Conservation (phyloP, 2,329 filamentous ascomycete genomes). For the Sporothrix dimorphospora region DNA sequence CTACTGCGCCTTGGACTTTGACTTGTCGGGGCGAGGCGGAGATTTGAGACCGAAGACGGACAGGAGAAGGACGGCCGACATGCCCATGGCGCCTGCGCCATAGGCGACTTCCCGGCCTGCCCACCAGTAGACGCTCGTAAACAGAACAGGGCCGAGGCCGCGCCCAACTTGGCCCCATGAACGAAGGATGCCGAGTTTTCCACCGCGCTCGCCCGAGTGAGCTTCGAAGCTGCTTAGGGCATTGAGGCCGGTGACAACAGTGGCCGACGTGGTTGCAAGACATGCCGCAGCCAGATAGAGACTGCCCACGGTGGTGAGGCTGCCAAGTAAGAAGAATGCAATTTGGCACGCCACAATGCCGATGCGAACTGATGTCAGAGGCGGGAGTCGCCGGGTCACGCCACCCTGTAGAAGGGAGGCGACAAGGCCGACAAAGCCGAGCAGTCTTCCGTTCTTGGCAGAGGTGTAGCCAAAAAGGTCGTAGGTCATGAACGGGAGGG, state of each 20-base stretch:
- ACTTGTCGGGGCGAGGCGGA: conserved; percentile 49
- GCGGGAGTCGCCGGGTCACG: conserved; percentile 83
- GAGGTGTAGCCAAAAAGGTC: conserved; percentile 86
- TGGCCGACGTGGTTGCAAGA: conserved; percentile 87
- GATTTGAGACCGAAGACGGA: conserved; percentile 74
- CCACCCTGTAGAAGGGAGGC: conserved; percentile 91
- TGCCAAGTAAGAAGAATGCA: conserved; percentile 79
- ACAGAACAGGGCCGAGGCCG: conserved; percentile 82
- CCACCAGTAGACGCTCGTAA: conserved; percentile 99
- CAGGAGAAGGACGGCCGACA: conserved; percentile 71
- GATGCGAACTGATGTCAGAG: conserved; percentile 75
- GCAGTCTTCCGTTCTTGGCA: conserved; percentile 77
- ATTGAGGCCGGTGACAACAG: conserved; percentile 92
- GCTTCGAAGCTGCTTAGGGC: conserved; percentile 91
- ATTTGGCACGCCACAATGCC: conserved; percentile 77
- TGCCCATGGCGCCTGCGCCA: conserved; percentile 75
- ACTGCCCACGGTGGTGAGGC: conserved; percentile 66
- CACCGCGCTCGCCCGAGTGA: conserved; percentile 75
- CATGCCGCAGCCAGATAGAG: conserved; percentile 83
- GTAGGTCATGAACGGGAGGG: conserved; percentile 94
- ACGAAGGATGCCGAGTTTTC: conserved; percentile 81
- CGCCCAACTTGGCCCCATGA: conserved; percentile 84
- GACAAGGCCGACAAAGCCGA: conserved; percentile 89
- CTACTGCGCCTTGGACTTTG: conserved; percentile 26
- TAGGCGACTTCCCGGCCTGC: conserved; percentile 88